These are phyloP conservation scores for Podila minutissima DNA, from an alignment of 192 early-diverging fungal species.

Conservation along the genomic window DNA sequence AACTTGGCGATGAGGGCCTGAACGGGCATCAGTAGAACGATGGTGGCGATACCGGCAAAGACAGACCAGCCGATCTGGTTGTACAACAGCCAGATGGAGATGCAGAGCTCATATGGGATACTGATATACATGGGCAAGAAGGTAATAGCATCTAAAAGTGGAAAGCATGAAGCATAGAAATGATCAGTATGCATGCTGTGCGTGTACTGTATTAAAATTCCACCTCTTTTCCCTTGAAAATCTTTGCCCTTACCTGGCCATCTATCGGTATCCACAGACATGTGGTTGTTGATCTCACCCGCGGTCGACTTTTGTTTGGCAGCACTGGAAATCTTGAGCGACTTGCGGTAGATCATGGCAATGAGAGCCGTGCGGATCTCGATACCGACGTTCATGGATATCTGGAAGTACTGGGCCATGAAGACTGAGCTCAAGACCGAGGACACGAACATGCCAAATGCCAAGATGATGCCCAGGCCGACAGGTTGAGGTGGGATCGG, in stretches of 20 bases:
- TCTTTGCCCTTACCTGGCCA: slow-evolving; percentile 7
- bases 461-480: slow-evolving; percentile 34
- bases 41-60: slow-evolving; percentile 30
- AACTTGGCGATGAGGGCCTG: slow-evolving; percentile 33
- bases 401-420: slow-evolving; percentile 39
- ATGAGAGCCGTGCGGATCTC: slow-evolving; percentile 49
- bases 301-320: slow-evolving; percentile 48
- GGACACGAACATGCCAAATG: slow-evolving; percentile 52
- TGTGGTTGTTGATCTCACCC: slow-evolving; percentile 57
- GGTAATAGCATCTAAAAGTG: slow-evolving; percentile 11
- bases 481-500: slow-evolving; percentile 19
- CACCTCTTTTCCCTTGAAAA: neutral
- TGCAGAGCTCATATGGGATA: slow-evolving; percentile 34
- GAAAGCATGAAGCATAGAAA: neutral
- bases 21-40: slow-evolving; percentile 19
- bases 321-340: slow-evolving; percentile 48
- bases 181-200: neutral
- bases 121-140: slow-evolving; percentile 42
- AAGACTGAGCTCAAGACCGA: slow-evolving; percentile 30
- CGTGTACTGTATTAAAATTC: neutral
- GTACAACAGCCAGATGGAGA: slow-evolving; percentile 43
- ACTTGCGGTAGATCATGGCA: slow-evolving; percentile 53
- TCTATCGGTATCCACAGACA: slow-evolving; percentile 51
- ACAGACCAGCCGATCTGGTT: slow-evolving; percentile 43
- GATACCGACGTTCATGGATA: slow-evolving; percentile 32